These are phyloP conservation scores for Kazachstania taianensis DNA, from an alignment of 805 yeast species.

Conservation along the genomic window DNA sequence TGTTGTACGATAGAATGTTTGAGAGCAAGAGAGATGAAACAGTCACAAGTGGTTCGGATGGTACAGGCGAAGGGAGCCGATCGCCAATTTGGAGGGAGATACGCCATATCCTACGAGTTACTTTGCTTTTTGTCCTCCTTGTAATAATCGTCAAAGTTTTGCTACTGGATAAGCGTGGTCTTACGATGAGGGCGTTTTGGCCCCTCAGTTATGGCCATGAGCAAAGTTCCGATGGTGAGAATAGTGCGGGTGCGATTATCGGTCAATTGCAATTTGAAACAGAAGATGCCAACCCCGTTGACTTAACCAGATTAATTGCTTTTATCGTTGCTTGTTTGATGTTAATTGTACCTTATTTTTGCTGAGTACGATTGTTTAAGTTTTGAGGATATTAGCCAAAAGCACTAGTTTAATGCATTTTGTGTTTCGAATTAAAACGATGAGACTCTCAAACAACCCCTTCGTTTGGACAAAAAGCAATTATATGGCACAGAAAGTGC, in stretches of 20 bases:
- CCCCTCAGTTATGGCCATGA: neutral
- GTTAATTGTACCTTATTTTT: slow-evolving; percentile 7
- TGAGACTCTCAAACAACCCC: too few relatives aligned
- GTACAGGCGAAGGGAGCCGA: neutral
- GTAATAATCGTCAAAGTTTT: neutral
- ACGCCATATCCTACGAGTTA: neutral
- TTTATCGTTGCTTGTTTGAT: slow-evolving; percentile 9
- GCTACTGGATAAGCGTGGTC: neutral
- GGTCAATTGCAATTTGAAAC: slow-evolving; percentile 13
- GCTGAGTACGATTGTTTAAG: too few relatives aligned
- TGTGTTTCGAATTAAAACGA: too few relatives aligned
- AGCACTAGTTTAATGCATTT: too few relatives aligned
- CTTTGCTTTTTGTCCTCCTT: neutral
- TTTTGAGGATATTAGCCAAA: too few relatives aligned
- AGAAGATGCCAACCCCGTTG: slow-evolving; percentile 19
- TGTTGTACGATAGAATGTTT: too few relatives aligned
- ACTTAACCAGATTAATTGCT: slow-evolving; percentile 10
- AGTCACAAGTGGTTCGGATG: too few relatives aligned
- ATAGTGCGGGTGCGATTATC: slow-evolving; percentile 4
- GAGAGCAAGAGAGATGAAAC: too few relatives aligned
- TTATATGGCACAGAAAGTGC: too few relatives aligned
- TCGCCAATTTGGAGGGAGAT: neutral
- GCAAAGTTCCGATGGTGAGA: neutral
- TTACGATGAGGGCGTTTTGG: too few relatives aligned
- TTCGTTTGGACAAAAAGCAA: too few relatives aligned